A percentile compares a stretch with the other conserved stretches of the same genome.
These are phyloP conservation scores for Scytalidium sp. DNA, from an alignment of 2,329 filamentous ascomycete species.

Conservation along the genomic window DNA sequence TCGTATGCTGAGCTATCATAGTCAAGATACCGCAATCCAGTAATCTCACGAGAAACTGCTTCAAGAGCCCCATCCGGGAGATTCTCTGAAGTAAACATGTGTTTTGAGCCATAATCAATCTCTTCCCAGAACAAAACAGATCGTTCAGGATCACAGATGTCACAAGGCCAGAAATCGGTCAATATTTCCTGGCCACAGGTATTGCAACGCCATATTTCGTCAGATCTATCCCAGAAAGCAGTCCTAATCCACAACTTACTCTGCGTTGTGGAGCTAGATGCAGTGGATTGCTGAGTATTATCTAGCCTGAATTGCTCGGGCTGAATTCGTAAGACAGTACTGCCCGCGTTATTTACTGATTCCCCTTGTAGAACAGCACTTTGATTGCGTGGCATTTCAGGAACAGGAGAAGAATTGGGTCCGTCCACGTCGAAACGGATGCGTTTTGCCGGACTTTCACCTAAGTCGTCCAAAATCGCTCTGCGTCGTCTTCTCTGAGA, in stretches of 20 bases:
- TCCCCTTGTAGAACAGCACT: neutral
- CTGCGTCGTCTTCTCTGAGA: slow-evolving; percentile 18
- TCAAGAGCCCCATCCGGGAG: neutral
- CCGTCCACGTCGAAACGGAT: slow-evolving; percentile 8
- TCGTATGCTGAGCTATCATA: slow-evolving; percentile 25
- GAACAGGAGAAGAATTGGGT: slow-evolving; percentile 2
- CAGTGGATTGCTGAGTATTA: too few relatives aligned
- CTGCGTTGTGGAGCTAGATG: too few relatives aligned
- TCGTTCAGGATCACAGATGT: neutral
- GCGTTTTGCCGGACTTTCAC: slow-evolving; percentile 13
- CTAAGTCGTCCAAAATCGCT: slow-evolving; percentile 11
- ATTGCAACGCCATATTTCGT: slow-evolving; percentile 18
- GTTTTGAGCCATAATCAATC: neutral
- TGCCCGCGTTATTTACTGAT: too few relatives aligned
- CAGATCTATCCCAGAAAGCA: slow-evolving; percentile 11
- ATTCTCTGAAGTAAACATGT: neutral
- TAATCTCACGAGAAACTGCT: neutral
- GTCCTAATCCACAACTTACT: too few relatives aligned
- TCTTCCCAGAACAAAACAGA: neutral
- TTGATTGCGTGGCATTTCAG: neutral
- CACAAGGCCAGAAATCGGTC: neutral
- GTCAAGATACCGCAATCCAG: slow-evolving; percentile 19
- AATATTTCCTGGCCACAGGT: slow-evolving; percentile 22
- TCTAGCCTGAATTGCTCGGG: too few relatives aligned
- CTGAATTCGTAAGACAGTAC: too few relatives aligned